Percentiles rank a stretch among this genome's conserved stretches.
Conservation (phyloP, 495 filamentous ascomycete genomes). For the Astrocystis sublimbata region DNA sequence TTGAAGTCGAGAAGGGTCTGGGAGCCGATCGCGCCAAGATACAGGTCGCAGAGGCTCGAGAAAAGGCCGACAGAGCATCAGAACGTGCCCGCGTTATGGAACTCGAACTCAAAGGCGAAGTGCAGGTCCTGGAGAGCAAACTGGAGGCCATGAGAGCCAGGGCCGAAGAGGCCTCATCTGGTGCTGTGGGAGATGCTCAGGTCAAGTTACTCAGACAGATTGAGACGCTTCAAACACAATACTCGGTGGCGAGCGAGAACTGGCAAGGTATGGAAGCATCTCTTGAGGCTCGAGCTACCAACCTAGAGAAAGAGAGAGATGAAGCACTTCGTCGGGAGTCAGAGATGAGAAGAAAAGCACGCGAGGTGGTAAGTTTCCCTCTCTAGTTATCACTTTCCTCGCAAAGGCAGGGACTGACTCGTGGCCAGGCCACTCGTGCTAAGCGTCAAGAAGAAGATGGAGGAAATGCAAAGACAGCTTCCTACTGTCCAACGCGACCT, state of each 20-base stretch:
- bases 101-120: constrained; percentile 79
- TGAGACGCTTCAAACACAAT: constrained; percentile 94
- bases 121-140: constrained; percentile 81
- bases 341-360: constrained; percentile 80
- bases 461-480: constrained; percentile 64
- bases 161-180: constrained; percentile 88
- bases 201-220: constrained; percentile 90
- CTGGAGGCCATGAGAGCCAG: constrained; percentile 82
- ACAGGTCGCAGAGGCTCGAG: constrained; percentile 68
- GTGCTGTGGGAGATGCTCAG: constrained; percentile 77
- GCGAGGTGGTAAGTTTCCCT: constrained; percentile 67
- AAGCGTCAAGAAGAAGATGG: constrained; percentile 85
- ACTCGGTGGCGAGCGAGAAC: constrained; percentile 90
- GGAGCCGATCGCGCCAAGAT: constrained; percentile 66
- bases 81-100: constrained; percentile 72
- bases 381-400: not conserved
- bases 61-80: constrained; percentile 70
- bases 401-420: constrained; percentile 28
- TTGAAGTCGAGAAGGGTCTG: constrained; percentile 76
- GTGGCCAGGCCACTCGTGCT: constrained; percentile 64
- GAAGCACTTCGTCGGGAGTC: constrained; percentile 79
- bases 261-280: constrained; percentile 95
- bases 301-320: constrained; percentile 85
- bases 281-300: constrained; percentile 68
- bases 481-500: constrained; percentile 58